Conservation (phyloP, 257 asterid genomes). For the Ehretia macrophylla region DNA sequence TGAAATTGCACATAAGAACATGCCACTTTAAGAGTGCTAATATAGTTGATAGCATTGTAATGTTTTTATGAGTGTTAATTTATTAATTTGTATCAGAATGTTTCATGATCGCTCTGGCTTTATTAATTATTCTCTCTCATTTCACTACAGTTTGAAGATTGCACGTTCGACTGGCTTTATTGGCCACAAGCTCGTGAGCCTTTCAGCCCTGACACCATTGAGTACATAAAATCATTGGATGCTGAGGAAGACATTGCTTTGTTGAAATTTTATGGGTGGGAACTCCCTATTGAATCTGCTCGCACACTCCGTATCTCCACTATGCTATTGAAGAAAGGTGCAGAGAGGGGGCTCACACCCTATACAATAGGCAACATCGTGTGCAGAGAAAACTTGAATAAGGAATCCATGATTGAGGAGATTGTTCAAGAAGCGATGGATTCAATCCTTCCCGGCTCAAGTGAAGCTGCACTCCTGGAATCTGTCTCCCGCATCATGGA, state of each 20-base stretch:
- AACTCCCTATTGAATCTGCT: constrained; percentile 61
- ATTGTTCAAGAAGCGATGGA: constrained; percentile 67
- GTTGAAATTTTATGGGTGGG: constrained; percentile 83
- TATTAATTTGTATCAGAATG: too few species aligned
- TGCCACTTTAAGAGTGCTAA: too few species aligned
- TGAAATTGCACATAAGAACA: too few species aligned
- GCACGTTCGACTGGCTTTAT: constrained; percentile 93
- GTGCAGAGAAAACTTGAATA: constrained; percentile 68
- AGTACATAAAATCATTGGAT: constrained; percentile 60
- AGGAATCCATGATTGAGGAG: constrained; percentile 65
- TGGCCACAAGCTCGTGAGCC: constrained; percentile 89
- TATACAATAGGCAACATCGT: constrained; percentile 67
- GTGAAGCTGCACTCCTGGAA: constrained; percentile 71
- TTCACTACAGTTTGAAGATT: constrained; percentile 55
- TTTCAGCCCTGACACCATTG: constrained; percentile 50
- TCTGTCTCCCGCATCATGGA: constrained; percentile 61
- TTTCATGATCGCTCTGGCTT: not conserved
- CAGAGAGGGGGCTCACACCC: constrained; percentile 68
- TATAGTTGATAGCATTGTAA: too few species aligned
- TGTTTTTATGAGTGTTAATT: too few species aligned
- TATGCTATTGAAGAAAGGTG: constrained; percentile 90
- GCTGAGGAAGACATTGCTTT: constrained; percentile 70
- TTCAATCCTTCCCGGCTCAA: constrained; percentile 55
- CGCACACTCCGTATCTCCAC: constrained; percentile 74
- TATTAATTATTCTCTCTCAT: not conserved